Base-by-base conservation (phyloP, 345 rosid genomes). In the Gossypium raimondii region DNA sequence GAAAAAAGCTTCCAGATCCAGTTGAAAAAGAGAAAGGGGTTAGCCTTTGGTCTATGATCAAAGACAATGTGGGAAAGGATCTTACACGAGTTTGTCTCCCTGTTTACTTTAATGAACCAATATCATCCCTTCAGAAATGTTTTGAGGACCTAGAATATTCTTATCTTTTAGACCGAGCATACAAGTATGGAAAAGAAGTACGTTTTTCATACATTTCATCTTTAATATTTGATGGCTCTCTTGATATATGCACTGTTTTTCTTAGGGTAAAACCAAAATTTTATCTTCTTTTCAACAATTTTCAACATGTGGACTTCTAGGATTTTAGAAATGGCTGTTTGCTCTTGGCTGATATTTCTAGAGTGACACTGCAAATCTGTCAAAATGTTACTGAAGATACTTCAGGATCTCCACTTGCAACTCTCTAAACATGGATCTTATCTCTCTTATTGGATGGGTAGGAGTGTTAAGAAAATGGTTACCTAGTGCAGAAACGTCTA, bases 1-100 rank as follows among this genome's bases (percentile, higher is more conserved):
- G 99, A 80, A 78, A 76, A 60, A 91, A 86, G 84, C 97, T 95
- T 83, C 99, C 98, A 50, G 91, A 86, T 78, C 98, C 99, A 50
- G 85, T 88, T 77, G 99, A 95, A 83, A 91, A 95, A 85, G 98
- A 93, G 85, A 93, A 88, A 86, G 98, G 96, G 64, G 94, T 93
- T 29, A 95, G 98, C 81, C 97, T 95, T 80, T 93, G 99, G 99
- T 95, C 98, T 72, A 87, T 93, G 97, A 95, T 93, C 81, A 95
- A 95, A 82, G 99, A 95, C 88, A 93, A 91, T 59, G 99, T 93
- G 70, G 99, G 99, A 68, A 95, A 95, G 82, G 99, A 95, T 87
- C 94, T 95, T 50, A 86, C 97, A 11, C 84, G 98, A 82, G 97
- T 95, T 77, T 95, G 99, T 77, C 97, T 95, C 63, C 98, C 99